Evolutionary conservation across 2,329 filamentous ascomycete genomes (phyloP).

Genomic region (Berkeleyomyces basicola): DNA sequence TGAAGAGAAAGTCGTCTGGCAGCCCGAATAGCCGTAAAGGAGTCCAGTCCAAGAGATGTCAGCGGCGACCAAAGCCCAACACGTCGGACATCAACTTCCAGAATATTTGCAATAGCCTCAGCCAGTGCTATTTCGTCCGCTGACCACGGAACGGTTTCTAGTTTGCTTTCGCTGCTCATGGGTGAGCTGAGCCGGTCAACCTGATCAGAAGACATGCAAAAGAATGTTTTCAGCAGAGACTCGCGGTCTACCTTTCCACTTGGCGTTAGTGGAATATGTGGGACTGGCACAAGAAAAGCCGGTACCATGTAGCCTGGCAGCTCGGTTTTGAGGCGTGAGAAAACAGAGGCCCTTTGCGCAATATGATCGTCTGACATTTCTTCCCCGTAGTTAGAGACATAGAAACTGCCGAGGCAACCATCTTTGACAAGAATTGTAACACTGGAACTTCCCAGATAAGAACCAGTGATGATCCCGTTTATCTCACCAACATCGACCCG

Average conservation of each 20-base stretch:
- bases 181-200: background rate
- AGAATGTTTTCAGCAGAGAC: constrained; percentile 32
- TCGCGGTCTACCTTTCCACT: constrained; percentile 59
- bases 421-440: constrained; percentile 41
- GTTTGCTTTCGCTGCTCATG: background rate
- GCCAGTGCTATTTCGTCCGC: constrained; percentile 40
- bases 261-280: constrained; percentile 49
- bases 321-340: constrained; percentile 33
- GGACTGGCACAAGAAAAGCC: constrained; percentile 52
- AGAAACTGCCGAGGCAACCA: constrained; percentile 52
- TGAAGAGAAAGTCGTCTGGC: constrained; percentile 36
- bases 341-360: constrained; percentile 17
- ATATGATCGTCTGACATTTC: background rate
- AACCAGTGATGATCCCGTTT: constrained; percentile 35
- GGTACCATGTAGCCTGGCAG: constrained; percentile 71
- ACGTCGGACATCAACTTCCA: constrained; percentile 27
- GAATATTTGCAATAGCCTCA: constrained; percentile 32
- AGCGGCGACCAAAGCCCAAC: constrained; percentile 55
- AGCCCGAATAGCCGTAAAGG: constrained; percentile 61
- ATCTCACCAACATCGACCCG: constrained; percentile 67
- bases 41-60: constrained; percentile 65
- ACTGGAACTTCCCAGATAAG: constrained; percentile 39
- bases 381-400: constrained; percentile 29
- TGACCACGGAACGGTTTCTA: constrained; percentile 26
- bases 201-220: constrained; percentile 11